Conservation (phyloP, 2,329 filamentous ascomycete species). For the Fusarium newnesense region DNA sequence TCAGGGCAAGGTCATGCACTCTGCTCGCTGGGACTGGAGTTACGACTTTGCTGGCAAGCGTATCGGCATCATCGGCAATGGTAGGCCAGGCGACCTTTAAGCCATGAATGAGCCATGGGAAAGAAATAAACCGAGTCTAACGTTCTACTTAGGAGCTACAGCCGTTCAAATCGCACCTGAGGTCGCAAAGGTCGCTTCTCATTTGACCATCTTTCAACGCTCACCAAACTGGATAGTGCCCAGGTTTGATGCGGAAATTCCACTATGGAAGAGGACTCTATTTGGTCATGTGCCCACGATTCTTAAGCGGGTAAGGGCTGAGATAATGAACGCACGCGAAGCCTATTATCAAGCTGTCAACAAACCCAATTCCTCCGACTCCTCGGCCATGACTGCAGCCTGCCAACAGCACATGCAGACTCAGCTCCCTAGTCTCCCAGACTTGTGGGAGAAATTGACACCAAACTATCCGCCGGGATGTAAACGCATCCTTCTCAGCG, state of each 20-base stretch:
- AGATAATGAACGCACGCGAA: background rate
- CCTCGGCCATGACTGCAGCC: background rate
- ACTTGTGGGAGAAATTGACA: background rate
- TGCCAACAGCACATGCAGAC: background rate
- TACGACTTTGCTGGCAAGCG: background rate
- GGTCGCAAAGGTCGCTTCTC: background rate
- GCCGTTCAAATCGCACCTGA: background rate
- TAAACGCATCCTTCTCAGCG: background rate
- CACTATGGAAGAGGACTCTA: background rate
- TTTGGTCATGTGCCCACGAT: fast-evolving
- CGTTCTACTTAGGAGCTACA: fast-evolving
- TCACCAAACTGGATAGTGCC: background rate
- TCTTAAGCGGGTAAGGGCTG: background rate
- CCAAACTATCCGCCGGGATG: background rate
- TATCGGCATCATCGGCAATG: background rate
- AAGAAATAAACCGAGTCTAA: background rate
- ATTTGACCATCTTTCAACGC: background rate
- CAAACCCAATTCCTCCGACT: background rate
- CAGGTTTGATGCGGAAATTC: fast-evolving
- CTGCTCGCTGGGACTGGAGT: background rate
- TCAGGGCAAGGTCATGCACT: background rate
- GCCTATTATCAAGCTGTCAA: background rate
- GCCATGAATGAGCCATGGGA: fast-evolving
- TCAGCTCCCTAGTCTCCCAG: fast-evolving
- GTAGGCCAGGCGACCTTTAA: background rate